A percentile compares a stretch with the other conserved stretches of the same genome.
phyloP scores from a whole-genome alignment of 352 stramenopile species.

The Globisporangium barbulae region DNA sequence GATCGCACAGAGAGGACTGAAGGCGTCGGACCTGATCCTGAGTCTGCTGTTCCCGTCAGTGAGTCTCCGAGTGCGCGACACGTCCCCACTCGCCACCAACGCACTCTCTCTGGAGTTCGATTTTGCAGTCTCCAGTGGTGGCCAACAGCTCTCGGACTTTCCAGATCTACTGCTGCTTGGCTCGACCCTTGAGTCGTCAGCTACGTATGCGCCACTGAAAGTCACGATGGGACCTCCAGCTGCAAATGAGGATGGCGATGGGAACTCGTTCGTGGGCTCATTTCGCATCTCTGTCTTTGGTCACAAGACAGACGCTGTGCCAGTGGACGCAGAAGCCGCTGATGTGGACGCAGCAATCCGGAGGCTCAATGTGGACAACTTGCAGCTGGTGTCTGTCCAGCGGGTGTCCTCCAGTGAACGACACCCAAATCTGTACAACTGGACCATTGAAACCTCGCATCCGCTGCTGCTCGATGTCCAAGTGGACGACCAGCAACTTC shows the following conservation, averaged over 20 bases:
- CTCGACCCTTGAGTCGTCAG: constrained; percentile 5
- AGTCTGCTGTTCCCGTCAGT: not conserved
- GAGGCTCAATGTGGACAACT: not conserved
- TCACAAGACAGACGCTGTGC: not conserved
- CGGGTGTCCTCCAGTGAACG: not conserved
- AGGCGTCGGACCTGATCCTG: constrained; percentile 9
- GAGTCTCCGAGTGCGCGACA: constrained; percentile 12
- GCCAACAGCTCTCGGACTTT: not conserved
- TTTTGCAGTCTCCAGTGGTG: not conserved
- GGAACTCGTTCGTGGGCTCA: not conserved
- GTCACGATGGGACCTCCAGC: not conserved
- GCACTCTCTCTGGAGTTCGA: constrained; percentile 8
- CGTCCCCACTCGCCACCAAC: not conserved
- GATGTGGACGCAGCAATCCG: constrained; percentile 14
- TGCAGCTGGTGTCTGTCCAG: constrained; percentile 6
- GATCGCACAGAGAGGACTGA: constrained; percentile 1
- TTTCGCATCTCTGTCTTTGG: constrained; percentile 15
- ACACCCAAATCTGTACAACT: constrained; percentile 1
- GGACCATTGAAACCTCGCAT: constrained; percentile 16
- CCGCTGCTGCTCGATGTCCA: constrained; percentile 2
- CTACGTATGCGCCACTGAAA: constrained; percentile 1
- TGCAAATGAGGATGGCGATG: not conserved
- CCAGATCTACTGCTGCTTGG: constrained; percentile 11
- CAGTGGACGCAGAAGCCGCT: constrained; percentile 7
- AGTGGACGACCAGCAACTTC: not conserved